phyloP scores from a whole-genome alignment of 2,329 filamentous ascomycete species.

The Aspergillus quadricinctus region DNA sequence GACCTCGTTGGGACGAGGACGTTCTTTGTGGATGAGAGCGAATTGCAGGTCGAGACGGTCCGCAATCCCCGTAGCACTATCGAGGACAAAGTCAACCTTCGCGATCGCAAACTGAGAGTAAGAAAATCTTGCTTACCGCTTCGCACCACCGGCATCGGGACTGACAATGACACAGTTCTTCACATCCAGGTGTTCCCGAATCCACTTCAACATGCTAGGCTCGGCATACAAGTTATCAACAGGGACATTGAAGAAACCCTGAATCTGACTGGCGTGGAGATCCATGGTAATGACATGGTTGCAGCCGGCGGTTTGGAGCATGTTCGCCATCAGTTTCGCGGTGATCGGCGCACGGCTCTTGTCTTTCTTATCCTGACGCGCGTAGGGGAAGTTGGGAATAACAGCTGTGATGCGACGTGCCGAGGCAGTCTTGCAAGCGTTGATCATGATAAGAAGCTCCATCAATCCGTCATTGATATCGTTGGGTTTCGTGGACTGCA shows the following conservation, averaged over 20 bases:
- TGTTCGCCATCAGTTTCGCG: constrained; percentile 93
- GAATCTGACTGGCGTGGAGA: constrained; percentile 86
- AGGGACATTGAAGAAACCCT: constrained; percentile 88
- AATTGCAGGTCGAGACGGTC: constrained; percentile 87
- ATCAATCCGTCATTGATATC: constrained; percentile 98
- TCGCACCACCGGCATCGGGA: constrained; percentile 90
- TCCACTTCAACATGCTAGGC: constrained; percentile 87
- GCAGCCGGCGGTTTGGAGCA: constrained; percentile 91
- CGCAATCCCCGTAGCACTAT: constrained; percentile 80
- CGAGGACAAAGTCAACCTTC: not conserved
- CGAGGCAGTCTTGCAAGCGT: constrained; percentile 80
- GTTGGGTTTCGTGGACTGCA: constrained; percentile 90
- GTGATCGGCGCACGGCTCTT: constrained; percentile 94
- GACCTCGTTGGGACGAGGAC: constrained; percentile 84
- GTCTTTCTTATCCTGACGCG: constrained; percentile 96
- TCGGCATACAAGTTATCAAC: constrained; percentile 87
- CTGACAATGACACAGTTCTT: constrained; percentile 89
- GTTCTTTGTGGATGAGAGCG: constrained; percentile 95
- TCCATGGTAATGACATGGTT: constrained; percentile 96
- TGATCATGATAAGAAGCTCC: constrained; percentile 98
- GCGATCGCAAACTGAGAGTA: not conserved
- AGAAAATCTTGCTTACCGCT: constrained; percentile 54
- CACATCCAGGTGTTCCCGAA: constrained; percentile 75
- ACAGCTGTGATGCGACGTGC: constrained; percentile 92
- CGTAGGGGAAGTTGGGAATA: constrained; percentile 94